Evolutionary conservation across 1,139 yeast genomes (phyloP), one percentile per base, ranked within the genome.

Genomic region (Nakaseomyces kungkrabaensis): DNA sequence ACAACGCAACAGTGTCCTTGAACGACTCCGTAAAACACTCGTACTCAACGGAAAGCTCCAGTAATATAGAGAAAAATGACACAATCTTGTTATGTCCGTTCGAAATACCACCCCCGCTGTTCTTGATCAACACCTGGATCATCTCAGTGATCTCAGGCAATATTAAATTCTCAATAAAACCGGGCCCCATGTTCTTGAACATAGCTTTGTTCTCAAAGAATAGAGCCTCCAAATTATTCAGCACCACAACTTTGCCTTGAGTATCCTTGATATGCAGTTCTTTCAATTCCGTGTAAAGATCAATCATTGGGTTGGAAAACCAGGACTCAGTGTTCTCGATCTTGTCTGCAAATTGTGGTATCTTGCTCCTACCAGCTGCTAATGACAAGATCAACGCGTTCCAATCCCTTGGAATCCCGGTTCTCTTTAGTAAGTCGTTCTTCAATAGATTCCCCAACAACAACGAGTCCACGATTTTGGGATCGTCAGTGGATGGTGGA

Each of bases 91-190:
- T 17, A 48, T 31, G 24, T 50, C 46, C 11, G 51, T 46, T 63
- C 5, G 81, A 69, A 45, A 32, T 24, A 10, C 25, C 24, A 22
- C 5, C 9, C 11, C 36, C 27, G 9, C 33, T 43, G 11, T 26
- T 10, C 25, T 48, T 58, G 50, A 40, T 52, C 4, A 59, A 46
- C 47, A 54, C 48, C 26, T 52, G 56, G 54, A 75, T 71, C 45
- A 72, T 69, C 4, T 67, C 67, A n/a, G 76, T 70, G 31, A 86
- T 66, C 58, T 82, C 87, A 0, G 95, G 95, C 36, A 88, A 65
- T n/a, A 87, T 69, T 56, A 78, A 77, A 54, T 76, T 69, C 48
- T 81, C 82, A 48, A 85, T 69, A 54, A 80, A 80, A 1, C 84
- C 85, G 0, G 77, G 74, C 0, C 94, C 50, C 34, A 58, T 45